phyloP scores from a whole-genome alignment of 345 rosid species.

The Geranium brycei region DNA sequence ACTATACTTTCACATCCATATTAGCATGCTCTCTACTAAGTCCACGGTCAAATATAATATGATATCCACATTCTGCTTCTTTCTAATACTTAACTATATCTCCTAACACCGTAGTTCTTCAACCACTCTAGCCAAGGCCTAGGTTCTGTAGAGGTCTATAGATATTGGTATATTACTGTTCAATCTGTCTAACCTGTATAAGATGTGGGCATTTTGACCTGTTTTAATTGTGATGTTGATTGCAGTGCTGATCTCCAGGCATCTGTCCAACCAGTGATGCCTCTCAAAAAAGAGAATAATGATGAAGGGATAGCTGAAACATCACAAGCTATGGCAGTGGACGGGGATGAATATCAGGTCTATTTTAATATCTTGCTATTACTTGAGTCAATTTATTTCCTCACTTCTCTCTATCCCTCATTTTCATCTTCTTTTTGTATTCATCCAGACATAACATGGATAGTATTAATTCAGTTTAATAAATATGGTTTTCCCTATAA shows the following conservation, averaged over 20 bases:
- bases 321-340: constrained; percentile 29
- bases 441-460: background rate
- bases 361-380: background rate
- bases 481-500: constrained; percentile 12
- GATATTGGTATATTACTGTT: background rate
- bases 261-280: constrained; percentile 23
- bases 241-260: constrained; percentile 44
- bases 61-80: background rate
- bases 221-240: constrained; percentile 5
- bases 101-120: background rate
- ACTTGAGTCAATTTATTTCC: background rate
- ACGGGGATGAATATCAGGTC: constrained; percentile 50
- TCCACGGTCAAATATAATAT: too few species aligned
- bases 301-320: constrained; percentile 14
- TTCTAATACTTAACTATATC: background rate
- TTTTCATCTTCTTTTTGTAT: constrained; percentile 5
- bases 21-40: too few species aligned
- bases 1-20: too few species aligned
- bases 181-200: background rate
- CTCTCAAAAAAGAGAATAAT: constrained; percentile 19
- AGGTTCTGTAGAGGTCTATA: background rate
- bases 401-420: constrained; percentile 4
- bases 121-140: background rate
- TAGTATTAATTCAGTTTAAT: constrained; percentile 1
- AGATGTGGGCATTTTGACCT: background rate